Evolutionary conservation across 371 early-diverging fungal genomes (phyloP).

Genomic region (Lichtheimia corymbifera): DNA sequence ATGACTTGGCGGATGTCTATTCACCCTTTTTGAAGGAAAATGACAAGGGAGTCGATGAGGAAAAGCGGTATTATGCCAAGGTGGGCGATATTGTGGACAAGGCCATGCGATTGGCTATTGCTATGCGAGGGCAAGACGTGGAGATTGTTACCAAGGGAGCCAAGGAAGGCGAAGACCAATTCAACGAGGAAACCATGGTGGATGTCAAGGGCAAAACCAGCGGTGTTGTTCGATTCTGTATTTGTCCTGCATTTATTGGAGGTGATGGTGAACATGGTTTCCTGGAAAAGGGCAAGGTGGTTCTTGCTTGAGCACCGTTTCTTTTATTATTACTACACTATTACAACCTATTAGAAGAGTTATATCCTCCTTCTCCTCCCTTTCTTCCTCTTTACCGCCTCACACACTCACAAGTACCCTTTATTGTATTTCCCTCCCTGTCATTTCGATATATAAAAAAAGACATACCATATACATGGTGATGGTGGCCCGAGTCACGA

Average conservation of each 20-base stretch:
- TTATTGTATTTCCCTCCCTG: background rate
- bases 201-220: constrained; percentile 24
- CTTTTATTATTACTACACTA: background rate
- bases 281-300: constrained; percentile 18
- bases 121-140: constrained; percentile 35
- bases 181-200: constrained; percentile 17
- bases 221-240: constrained; percentile 15
- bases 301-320: background rate
- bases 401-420: background rate
- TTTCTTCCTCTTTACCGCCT: background rate
- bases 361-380: background rate
- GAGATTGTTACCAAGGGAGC: constrained; percentile 1
- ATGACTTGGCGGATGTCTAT: constrained; percentile 11
- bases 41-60: constrained; percentile 18
- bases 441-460: background rate
- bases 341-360: background rate
- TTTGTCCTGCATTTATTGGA: constrained; percentile 19
- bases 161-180: constrained; percentile 13
- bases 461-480: background rate
- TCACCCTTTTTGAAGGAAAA: constrained; percentile 20
- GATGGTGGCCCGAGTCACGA: background rate
- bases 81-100: constrained; percentile 27
- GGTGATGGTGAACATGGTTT: constrained; percentile 27
- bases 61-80: constrained; percentile 35
- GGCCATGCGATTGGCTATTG: constrained; percentile 24